Conservation (phyloP, 192 early-diverging fungal genomes). For the Coemansia sp. region DNA sequence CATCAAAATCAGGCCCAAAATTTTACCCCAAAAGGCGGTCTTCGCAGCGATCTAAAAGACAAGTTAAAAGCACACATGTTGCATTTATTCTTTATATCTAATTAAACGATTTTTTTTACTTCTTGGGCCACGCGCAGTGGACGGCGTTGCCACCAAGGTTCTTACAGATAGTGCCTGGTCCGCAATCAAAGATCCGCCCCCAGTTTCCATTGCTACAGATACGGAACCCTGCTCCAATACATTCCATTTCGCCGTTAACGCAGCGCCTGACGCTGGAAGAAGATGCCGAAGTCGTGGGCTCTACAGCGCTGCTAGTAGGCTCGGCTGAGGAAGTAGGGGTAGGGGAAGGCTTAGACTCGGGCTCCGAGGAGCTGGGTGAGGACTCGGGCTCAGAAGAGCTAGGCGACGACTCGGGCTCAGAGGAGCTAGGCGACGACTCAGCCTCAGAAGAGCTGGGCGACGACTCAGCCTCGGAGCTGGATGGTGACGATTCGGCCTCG, state of each 20-base stretch:
- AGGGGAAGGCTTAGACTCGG: not conserved
- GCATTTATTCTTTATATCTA: not conserved
- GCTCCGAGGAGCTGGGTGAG: not conserved
- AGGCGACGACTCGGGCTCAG: not conserved
- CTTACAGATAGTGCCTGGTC: constrained; percentile 12
- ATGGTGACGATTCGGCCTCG: not conserved
- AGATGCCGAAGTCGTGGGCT: not conserved
- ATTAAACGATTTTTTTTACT: not conserved
- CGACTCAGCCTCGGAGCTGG: not conserved
- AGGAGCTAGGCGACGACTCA: not conserved
- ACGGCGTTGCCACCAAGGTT: constrained; percentile 8
- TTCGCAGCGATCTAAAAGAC: not conserved
- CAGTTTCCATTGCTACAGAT: constrained; percentile 5
- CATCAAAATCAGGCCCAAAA: not conserved
- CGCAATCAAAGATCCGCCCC: not conserved
- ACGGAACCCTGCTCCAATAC: not conserved
- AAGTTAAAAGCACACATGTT: not conserved
- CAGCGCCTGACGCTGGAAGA: not conserved
- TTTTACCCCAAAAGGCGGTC: not conserved
- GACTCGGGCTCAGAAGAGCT: not conserved
- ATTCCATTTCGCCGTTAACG: not conserved
- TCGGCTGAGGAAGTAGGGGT: not conserved
- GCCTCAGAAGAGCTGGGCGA: not conserved
- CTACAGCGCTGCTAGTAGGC: constrained; percentile 4
- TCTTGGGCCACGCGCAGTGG: constrained; percentile 18